Base-by-base conservation (phyloP, 768 basidiomycete species). In the Agrocybe chaxingu region DNA sequence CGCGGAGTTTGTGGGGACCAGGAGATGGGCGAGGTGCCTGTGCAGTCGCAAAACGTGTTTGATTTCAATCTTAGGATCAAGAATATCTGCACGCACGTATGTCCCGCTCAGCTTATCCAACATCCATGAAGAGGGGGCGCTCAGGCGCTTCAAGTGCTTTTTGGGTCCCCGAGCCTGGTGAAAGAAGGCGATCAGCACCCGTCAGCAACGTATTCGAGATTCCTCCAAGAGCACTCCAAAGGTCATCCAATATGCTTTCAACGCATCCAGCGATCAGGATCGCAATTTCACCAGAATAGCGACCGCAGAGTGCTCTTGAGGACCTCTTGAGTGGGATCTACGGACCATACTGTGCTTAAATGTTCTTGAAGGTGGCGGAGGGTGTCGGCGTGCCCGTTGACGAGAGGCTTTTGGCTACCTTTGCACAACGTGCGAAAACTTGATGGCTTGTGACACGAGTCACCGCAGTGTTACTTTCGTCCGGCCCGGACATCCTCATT, bases 111-210 rank as follows among this genome's bases (percentile, higher is more conserved):
- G 75, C 79, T 99, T 99, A 81, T 98, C 93, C 57, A 99, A 82
- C 95, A 99, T 98, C 97, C 97, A 99, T 78, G 92, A 89, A 42
- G 93, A 96, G 57, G 97, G 97, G 55, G 97, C 97, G 60, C 87
- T 85, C 53, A 98, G 84, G 67, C 96, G 90, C 83, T 98, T 98
- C 78, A 98, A 83, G 70, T 98, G 95, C 76, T 97, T 97, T 88
- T 91, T 97, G 57, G 95, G 95, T 85, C 95, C 95, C 72, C 95
- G 88, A 67, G 83, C 93, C 95, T 97, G 60, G 16, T 60, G 59
- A 59, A 65, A 40, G 41, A 24, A 47, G 48, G 47, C 37, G 8
- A 57, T 70, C 52, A 71, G 71, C 55, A 52, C 57, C 55, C 45
- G 46, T 49, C 39, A 46, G 51, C 39, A 39, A 35, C 18, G 36